A percentile compares a stretch with the other conserved stretches of the same genome.
Conservation (phyloP, 164 flowering plant genomes). For the Kalanchoe fedtschenkoi region DNA sequence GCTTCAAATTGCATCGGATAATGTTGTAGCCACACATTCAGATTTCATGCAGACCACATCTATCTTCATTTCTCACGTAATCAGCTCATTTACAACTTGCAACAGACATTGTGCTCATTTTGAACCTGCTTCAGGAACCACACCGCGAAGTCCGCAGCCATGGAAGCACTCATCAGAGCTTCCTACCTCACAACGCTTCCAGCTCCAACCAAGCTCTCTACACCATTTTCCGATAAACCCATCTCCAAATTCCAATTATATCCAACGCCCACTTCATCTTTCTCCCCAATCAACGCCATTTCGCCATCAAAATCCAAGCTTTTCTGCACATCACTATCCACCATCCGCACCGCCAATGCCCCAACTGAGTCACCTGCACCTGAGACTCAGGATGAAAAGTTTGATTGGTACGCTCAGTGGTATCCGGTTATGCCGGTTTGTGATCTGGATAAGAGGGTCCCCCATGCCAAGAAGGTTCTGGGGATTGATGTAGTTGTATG, state of each 20-base stretch:
- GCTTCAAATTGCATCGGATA: too few species aligned
- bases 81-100: not conserved
- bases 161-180: not conserved
- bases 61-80: not conserved
- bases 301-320: constrained; percentile 19
- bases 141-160: not conserved
- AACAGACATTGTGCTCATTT: too few species aligned
- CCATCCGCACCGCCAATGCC: constrained; percentile 18
- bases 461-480: constrained; percentile 66
- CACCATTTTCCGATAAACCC: not conserved
- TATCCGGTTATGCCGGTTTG: constrained; percentile 65
- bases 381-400: constrained; percentile 31
- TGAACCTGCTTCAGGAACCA: not conserved
- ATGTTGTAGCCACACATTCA: not conserved
- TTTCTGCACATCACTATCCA: constrained; percentile 10
- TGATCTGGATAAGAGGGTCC: constrained; percentile 80
- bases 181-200: not conserved
- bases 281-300: not conserved
- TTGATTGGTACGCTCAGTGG: constrained; percentile 82
- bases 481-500: constrained; percentile 88
- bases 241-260: not conserved
- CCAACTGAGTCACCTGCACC: constrained; percentile 24
- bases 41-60: not conserved
- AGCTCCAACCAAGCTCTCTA: not conserved
- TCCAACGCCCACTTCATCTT: not conserved